Base-by-base conservation (phyloP, 129 eudicot species). In the Flaveria sonorensis region DNA sequence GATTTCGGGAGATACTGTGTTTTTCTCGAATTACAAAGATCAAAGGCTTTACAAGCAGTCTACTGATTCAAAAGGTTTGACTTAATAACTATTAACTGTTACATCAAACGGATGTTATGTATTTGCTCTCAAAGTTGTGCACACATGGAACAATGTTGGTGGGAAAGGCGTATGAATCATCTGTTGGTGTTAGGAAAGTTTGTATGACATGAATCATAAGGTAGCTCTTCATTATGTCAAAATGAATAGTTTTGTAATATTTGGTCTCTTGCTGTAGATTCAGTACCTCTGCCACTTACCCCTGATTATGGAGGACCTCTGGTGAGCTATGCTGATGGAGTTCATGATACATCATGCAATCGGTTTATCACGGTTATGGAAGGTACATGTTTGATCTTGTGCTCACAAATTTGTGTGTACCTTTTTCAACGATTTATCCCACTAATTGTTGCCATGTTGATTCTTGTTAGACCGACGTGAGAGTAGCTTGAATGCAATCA, bases 251-350 rank as follows among this genome's bases (percentile, higher is more conserved):
- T 47, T 26, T 24, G 60, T 16, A 23, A 23, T 40, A 47, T 26
- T 23, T 48, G 36, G 15, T 70, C 20, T 40, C 11, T 77, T 42
- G 30, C 28, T 71, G 81, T 89, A 90, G 98, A 87, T 84, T 76
- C 89, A 57, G 81, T 79, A 72, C 92, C 97, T 13, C 72, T 76
- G 83, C 94, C 99, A 23, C 84, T 94, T 50, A 89, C 97, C 28
- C 99, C 94, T 11, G 90, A 94, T 76, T 94, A 91, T 81, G 92
- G 92, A 10, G 92, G 86, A 70, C 94, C 97, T 21, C 55, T 74
- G 36, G 96, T 88, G 70, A 86, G 90, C 83, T 94, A 86, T 80
- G 99, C 99, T 7, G 99, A 95, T 82, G 99, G 99, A 76, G 92
- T 89, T 78, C 89, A 85, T 83, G 96, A 88, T 77, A 73, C 80